These are phyloP conservation scores for Boletus vinaceobasis DNA, from an alignment of 768 basidiomycete species.

Conservation along the genomic window DNA sequence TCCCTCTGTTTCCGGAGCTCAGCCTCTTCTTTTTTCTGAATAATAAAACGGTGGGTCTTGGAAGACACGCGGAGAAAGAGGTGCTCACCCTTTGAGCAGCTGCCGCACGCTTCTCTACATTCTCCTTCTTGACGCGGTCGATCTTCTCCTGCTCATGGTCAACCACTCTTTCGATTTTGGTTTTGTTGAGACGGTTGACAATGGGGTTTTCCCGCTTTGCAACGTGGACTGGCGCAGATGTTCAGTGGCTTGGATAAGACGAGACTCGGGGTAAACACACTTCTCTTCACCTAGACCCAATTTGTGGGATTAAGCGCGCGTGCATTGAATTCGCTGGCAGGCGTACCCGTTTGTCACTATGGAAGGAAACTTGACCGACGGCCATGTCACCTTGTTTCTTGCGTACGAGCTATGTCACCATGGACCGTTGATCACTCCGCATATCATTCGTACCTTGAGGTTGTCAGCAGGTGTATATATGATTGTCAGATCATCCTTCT, in stretches of 20 bases:
- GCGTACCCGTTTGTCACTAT: conserved; percentile 79
- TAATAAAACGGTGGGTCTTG: background rate
- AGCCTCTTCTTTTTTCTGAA: conserved; percentile 73
- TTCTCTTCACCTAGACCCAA: conserved; percentile 68
- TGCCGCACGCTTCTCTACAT: conserved; percentile 53
- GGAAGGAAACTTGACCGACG: conserved; percentile 93
- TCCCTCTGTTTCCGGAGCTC: conserved; percentile 74
- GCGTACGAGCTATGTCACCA: background rate
- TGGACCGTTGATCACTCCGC: background rate
- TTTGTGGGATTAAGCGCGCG: background rate
- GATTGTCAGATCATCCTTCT: conserved; percentile 88
- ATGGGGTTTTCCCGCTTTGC: conserved; percentile 80
- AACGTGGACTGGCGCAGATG: conserved; percentile 57
- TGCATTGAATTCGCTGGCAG: background rate
- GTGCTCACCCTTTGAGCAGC: conserved; percentile 63
- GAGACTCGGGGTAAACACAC: conserved; percentile 34
- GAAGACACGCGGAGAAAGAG: background rate
- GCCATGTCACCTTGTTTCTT: conserved; percentile 99
- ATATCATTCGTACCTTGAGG: conserved; percentile 61
- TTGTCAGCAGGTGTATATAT: conserved; percentile 94
- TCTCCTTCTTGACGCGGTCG: conserved; percentile 78
- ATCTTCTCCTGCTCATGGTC: conserved; percentile 89
- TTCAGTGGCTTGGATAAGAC: background rate
- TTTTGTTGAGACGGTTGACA: conserved; percentile 92
- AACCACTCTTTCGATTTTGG: conserved; percentile 77